Conservation (phyloP, 2,329 filamentous ascomycete genomes). For the Penicillium brevicompactum region DNA sequence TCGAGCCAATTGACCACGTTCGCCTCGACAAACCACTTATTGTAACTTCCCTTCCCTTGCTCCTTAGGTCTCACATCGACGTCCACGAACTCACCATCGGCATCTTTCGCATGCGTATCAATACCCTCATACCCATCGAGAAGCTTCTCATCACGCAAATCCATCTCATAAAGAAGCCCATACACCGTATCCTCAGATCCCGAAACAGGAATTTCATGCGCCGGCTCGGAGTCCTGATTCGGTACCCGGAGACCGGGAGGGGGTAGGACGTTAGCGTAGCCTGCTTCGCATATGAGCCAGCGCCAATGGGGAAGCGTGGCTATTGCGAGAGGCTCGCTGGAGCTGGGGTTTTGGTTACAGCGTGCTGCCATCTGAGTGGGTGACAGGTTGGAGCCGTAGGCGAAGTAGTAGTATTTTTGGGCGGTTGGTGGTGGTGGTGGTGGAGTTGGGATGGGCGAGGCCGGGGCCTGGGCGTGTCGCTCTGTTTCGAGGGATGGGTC, state of each 20-base stretch:
- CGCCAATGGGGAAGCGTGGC: conserved; percentile 41
- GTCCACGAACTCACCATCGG: conserved; percentile 8
- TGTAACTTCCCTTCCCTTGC: conserved; percentile 39
- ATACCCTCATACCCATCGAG: conserved; percentile 45
- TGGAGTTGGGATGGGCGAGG: conserved; percentile 17
- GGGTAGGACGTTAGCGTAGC: conserved; percentile 46
- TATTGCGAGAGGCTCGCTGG: conserved; percentile 40
- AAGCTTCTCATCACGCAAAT: conserved; percentile 35
- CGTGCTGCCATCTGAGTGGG: conserved; percentile 43
- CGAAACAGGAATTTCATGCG: conserved; percentile 22
- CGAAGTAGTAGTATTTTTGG: conserved; percentile 43
- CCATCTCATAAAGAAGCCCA: conserved; percentile 46
- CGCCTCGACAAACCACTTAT: conserved; percentile 41
- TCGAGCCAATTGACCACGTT: conserved; percentile 35
- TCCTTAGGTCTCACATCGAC: conserved; percentile 29
- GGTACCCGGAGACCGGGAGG: conserved; percentile 25
- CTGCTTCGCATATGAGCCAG: conserved; percentile 46
- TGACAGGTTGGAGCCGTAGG: conserved; percentile 49
- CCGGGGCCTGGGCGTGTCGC: neutral
- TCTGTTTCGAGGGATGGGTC: conserved; percentile 1
- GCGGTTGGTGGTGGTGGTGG: conserved; percentile 12
- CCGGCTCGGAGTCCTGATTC: conserved; percentile 17
- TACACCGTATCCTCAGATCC: conserved; percentile 35
- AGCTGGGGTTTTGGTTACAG: conserved; percentile 36
- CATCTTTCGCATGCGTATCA: conserved; percentile 22